These are phyloP conservation scores for Apiotrichum domesticum DNA, from an alignment of 1,284 basidiomycete species.

Conservation along the genomic window DNA sequence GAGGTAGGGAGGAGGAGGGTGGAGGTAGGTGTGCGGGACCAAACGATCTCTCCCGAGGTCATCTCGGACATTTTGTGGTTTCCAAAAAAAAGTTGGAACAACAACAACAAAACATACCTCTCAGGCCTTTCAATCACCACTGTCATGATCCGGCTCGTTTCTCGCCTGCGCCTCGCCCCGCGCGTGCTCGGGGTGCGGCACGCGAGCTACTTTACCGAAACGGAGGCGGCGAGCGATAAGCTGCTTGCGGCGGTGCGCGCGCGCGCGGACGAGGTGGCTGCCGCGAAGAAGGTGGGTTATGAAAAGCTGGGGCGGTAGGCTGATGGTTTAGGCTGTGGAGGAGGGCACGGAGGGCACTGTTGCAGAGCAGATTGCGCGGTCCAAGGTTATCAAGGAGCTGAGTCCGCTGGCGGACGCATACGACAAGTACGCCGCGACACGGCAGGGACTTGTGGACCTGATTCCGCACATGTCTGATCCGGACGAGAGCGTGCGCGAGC, in stretches of 20 bases:
- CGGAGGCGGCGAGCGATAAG: constrained; percentile 8
- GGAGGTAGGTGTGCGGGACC: too few relatives aligned
- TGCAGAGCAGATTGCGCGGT: constrained; percentile 49
- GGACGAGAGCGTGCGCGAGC: constrained; percentile 66
- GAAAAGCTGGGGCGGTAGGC: too few relatives aligned
- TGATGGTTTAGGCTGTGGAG: too few relatives aligned
- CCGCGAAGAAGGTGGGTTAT: background rate
- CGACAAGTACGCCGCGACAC: constrained; percentile 50
- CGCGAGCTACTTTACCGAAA: constrained; percentile 3
- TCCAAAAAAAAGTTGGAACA: too few relatives aligned
- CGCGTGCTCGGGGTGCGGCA: background rate
- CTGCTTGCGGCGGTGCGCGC: constrained; percentile 10
- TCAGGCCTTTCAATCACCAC: background rate
- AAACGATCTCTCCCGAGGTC: too few relatives aligned
- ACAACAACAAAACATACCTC: too few relatives aligned
- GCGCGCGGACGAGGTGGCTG: constrained; percentile 5
- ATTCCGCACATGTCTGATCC: constrained; percentile 61
- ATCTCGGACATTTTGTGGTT: too few relatives aligned
- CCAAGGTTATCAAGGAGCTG: constrained; percentile 53
- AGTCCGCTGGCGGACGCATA: constrained; percentile 55
- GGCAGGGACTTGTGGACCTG: constrained; percentile 58
- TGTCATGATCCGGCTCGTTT: background rate
- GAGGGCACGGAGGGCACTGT: constrained; percentile 2
- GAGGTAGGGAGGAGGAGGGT: too few relatives aligned
- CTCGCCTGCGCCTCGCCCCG: background rate